These are phyloP conservation scores for Drosera spatulata DNA, from an alignment of 179 eudicot genomes.

Conservation along the genomic window DNA sequence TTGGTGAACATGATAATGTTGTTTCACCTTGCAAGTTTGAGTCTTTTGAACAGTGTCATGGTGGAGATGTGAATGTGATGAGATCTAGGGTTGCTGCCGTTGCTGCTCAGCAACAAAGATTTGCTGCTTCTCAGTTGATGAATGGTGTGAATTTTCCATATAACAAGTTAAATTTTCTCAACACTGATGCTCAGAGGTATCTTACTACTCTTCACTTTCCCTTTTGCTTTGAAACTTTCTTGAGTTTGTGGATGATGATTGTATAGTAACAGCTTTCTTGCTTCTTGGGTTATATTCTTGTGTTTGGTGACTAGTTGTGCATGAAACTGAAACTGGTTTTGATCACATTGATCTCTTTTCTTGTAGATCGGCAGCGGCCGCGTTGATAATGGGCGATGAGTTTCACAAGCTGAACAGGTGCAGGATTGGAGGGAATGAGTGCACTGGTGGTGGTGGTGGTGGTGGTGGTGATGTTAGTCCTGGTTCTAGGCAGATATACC, in stretches of 20 bases:
- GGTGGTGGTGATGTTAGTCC: conserved; percentile 38
- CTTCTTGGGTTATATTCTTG: background rate
- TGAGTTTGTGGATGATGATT: background rate
- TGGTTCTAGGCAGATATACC: conserved; percentile 39
- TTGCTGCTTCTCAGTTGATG: conserved; percentile 42
- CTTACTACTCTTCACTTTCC: no score
- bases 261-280: background rate
- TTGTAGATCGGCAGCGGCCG: conserved; percentile 61
- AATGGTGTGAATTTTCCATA: conserved; percentile 35
- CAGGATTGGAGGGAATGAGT: conserved; percentile 49
- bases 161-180: conserved; percentile 38
- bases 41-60: conserved; percentile 35
- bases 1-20: conserved; percentile 6
- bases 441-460: conserved; percentile 37
- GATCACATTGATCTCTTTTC: background rate
- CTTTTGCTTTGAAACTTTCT: background rate
- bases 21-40: conserved; percentile 39
- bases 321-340: background rate
- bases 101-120: conserved; percentile 39
- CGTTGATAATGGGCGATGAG: conserved; percentile 65
- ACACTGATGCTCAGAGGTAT: conserved; percentile 50
- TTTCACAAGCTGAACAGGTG: conserved; percentile 37
- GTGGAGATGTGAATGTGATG: conserved; percentile 29
- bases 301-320: background rate
- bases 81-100: conserved; percentile 41